Evolutionary conservation across 306 rosid species (phyloP).

Genomic region (Malus asiatica): DNA sequence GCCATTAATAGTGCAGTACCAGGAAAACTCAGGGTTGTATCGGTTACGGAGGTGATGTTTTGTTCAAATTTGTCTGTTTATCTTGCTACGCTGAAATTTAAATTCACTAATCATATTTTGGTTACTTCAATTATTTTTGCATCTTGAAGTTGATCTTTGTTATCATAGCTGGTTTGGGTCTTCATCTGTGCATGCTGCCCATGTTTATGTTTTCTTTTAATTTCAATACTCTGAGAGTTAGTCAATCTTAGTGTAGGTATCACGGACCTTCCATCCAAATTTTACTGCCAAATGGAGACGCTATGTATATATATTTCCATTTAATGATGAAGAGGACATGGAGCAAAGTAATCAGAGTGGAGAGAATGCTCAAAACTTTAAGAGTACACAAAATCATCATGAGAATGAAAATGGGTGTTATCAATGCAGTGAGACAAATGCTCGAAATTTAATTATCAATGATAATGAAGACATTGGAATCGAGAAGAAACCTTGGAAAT

Average conservation of each 20-base stretch:
- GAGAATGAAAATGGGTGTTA: conserved; percentile 12
- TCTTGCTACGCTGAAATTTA: not conserved
- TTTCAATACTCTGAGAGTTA: conserved; percentile 6
- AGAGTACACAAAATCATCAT: conserved; percentile 20
- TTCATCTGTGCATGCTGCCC: not conserved
- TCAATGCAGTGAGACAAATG: conserved; percentile 3
- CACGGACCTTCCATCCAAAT: conserved; percentile 84
- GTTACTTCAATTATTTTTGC: conserved; percentile 6
- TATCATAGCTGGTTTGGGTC: not conserved
- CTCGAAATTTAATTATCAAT: conserved; percentile 7
- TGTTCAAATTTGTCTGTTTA: conserved; percentile 14
- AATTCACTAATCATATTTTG: conserved; percentile 9
- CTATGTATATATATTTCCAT: conserved; percentile 78
- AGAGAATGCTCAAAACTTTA: conserved; percentile 22
- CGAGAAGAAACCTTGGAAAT: conserved; percentile 40
- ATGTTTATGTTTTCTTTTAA: not conserved
- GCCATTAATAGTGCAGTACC: conserved; percentile 66
- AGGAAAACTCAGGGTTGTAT: conserved; percentile 58
- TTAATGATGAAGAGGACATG: conserved; percentile 37
- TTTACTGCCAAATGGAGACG: conserved; percentile 96
- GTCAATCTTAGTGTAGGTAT: conserved; percentile 51
- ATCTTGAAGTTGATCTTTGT: not conserved
- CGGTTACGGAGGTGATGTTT: conserved; percentile 60
- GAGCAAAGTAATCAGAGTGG: conserved; percentile 27
- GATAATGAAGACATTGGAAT: conserved; percentile 25